These are phyloP conservation scores for Tetracladium setigerum DNA, from an alignment of 495 filamentous ascomycete genomes.

Conservation along the genomic window DNA sequence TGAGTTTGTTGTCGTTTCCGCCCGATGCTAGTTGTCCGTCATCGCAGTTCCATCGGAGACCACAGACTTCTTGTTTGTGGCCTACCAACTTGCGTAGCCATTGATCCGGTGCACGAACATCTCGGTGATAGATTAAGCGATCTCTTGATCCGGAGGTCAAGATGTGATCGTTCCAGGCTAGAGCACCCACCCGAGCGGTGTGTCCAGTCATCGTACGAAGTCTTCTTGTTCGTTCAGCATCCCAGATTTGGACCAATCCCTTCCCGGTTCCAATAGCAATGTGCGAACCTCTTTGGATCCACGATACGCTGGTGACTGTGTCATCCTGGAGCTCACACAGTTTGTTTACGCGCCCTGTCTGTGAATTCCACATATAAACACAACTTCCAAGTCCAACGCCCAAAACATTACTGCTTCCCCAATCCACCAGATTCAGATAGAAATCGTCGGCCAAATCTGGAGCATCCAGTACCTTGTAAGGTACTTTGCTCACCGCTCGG, in stretches of 20 bases:
- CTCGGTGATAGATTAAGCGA: constrained; percentile 86
- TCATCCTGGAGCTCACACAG: constrained; percentile 91
- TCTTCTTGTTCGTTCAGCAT: constrained; percentile 75
- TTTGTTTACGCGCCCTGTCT: constrained; percentile 78
- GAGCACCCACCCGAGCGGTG: constrained; percentile 77
- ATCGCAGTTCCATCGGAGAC: constrained; percentile 94
- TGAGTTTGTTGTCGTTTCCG: constrained; percentile 95
- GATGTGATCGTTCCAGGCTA: constrained; percentile 98
- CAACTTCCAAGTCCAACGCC: constrained; percentile 87
- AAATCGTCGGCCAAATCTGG: constrained; percentile 96
- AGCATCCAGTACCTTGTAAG: constrained; percentile 95
- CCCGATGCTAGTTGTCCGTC: constrained; percentile 93
- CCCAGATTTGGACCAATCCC: constrained; percentile 95
- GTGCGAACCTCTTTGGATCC: constrained; percentile 96
- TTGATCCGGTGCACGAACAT: constrained; percentile 89
- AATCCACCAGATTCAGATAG: constrained; percentile 94
- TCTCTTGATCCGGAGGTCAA: constrained; percentile 92
- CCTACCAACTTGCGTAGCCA: constrained; percentile 78
- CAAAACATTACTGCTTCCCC: constrained; percentile 91
- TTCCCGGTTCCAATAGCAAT: constrained; percentile 90
- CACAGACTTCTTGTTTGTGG: constrained; percentile 98
- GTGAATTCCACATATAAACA: constrained; percentile 99
- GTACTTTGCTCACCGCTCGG: constrained; percentile 86
- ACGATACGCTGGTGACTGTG: constrained; percentile 90
- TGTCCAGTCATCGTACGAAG: constrained; percentile 95